Percentiles rank a stretch among this genome's conserved stretches.
phyloP scores from a whole-genome alignment of 225 moss, liverwort and hornwort genomes.

The Marchantia paleacea region DNA sequence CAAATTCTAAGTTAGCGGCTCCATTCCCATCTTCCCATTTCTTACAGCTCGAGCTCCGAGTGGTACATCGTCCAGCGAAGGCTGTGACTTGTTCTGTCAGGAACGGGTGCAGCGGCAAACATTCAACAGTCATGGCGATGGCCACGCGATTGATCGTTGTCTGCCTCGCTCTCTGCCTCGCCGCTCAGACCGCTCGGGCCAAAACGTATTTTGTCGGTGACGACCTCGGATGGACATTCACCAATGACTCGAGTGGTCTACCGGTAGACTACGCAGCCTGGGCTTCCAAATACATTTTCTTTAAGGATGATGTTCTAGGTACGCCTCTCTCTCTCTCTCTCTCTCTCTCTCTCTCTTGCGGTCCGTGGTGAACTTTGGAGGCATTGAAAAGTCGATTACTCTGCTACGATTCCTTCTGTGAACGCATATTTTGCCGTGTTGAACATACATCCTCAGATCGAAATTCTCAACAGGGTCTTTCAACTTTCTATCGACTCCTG shows the following conservation, averaged over 20 bases:
- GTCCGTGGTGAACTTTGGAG: not conserved
- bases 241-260: slow-evolving; percentile 3
- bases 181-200: not conserved
- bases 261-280: slow-evolving; percentile 4
- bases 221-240: slow-evolving; percentile 11
- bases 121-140: slow-evolving; percentile 5
- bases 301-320: slow-evolving; percentile 17
- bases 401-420: not conserved
- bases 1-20: not conserved
- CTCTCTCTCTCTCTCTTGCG: not conserved
- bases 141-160: slow-evolving; percentile 2
- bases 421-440: not conserved
- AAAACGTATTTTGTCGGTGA: slow-evolving; percentile 12
- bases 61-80: not conserved
- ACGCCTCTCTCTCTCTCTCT: not conserved
- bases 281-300: slow-evolving; percentile 12
- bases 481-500: not conserved
- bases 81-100: not conserved
- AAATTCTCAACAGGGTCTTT: not conserved
- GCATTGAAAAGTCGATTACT: not conserved
- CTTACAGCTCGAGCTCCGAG: not conserved
- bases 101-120: not conserved
- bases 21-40: not conserved
- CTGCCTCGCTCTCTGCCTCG: not conserved
- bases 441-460: too few species aligned